A percentile compares a stretch with the other conserved stretches of the same genome.
phyloP scores from a whole-genome alignment of 148 eudicot species.

The Dysphania ambrosioides region DNA sequence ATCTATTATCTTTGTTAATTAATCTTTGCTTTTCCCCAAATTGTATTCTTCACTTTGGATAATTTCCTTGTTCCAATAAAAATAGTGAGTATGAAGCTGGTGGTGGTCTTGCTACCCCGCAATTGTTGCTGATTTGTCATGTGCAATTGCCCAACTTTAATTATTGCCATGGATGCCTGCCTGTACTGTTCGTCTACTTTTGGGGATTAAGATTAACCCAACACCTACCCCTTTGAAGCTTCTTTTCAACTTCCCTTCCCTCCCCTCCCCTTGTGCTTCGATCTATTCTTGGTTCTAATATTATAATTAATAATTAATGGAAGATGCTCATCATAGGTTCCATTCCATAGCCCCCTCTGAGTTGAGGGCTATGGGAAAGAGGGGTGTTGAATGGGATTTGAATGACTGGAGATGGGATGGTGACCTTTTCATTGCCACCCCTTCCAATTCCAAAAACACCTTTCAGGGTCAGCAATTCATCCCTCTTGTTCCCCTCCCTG shows the following conservation, averaged over 20 bases:
- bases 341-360: conserved; percentile 37
- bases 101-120: conserved; percentile 8
- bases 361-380: conserved; percentile 45
- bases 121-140: conserved; percentile 26
- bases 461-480: conserved; percentile 31
- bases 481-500: conserved; percentile 20
- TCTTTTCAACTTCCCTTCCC: too few species aligned
- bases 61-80: too few species aligned
- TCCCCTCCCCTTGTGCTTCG: too few species aligned
- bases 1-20: not conserved
- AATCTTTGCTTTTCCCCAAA: too few species aligned
- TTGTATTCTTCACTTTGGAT: not conserved
- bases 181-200: conserved; percentile 27
- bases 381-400: conserved; percentile 67
- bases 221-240: too few species aligned
- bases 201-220: too few species aligned
- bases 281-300: conserved; percentile 18
- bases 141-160: too few species aligned
- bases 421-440: conserved; percentile 56
- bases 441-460: too few species aligned
- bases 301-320: conserved; percentile 44
- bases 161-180: conserved; percentile 30
- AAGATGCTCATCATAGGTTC: conserved; percentile 40
- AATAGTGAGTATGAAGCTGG: conserved; percentile 17
- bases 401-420: conserved; percentile 94